Evolutionary conservation across 495 filamentous ascomycete genomes (phyloP), one percentile per base, ranked within the genome.

Genomic region (Neurospora cerealis): DNA sequence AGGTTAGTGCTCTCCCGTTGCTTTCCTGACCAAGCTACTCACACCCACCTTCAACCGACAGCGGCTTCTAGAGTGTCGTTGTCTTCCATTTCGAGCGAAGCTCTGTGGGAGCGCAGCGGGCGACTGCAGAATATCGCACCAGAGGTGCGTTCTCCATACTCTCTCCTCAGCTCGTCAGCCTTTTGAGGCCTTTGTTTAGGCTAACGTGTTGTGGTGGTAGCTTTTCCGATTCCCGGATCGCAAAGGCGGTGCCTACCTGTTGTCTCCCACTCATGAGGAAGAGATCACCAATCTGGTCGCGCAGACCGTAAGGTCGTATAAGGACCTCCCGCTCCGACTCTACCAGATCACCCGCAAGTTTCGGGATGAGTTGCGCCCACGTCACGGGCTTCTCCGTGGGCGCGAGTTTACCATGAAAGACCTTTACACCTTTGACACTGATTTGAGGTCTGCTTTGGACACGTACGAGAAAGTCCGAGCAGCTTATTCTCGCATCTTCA

Each of bases 321-420:
- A 93, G 78, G 90, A 93, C 32, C 87, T 98, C 4, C 96, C 96
- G 8, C 78, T 98, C 13, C 87, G 93, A 37, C 86, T 99, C 3
- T 98, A 98, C 79, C 96, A 99, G 80, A 95, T 97, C 71, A 89
- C 93, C 7, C 88, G 95, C 54, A 99, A 99, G 83, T 99, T 97
- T 78, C 89, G 96, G 69, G 95, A 99, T 83, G 96, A 99, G 78
- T 87, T 89, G 46, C 87, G 96, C 34, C 96, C 96, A 8, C 86
- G 96, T 42, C 92, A 97, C 76, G 96, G 96, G 15, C 85, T 98
- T 2, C 86, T 99, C 13, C 90, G 96, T n/a, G 92, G 93, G 0
- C 90, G 93, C 74, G 96, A 99, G 77, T 99, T 99, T 77, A 82
- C 93, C 72, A 99, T 99, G 96, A 99, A 99, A 82, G 96, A 99